These are phyloP conservation scores for Boeremia exigua DNA, from an alignment of 2,329 filamentous ascomycete species.

Conservation along the genomic window DNA sequence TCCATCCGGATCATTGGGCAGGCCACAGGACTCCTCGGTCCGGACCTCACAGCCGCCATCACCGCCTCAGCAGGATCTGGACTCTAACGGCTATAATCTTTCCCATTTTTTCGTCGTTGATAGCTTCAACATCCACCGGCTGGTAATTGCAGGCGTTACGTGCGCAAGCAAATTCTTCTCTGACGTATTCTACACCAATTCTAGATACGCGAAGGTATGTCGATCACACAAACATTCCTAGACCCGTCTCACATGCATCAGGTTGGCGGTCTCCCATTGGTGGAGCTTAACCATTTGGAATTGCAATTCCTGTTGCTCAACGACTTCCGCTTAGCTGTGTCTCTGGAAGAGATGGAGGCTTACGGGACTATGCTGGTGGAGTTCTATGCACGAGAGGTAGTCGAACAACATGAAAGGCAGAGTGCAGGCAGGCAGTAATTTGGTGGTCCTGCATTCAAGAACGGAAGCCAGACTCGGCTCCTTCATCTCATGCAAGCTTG, in stretches of 20 bases:
- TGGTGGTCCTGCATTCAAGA: not conserved
- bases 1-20: slow-evolving; percentile 56
- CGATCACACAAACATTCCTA: not conserved
- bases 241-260: slow-evolving; percentile 50
- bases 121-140: slow-evolving; percentile 96
- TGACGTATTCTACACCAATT: slow-evolving; percentile 98
- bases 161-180: slow-evolving; percentile 99
- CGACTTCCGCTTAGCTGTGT: slow-evolving; percentile 91
- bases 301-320: slow-evolving; percentile 95
- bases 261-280: slow-evolving; percentile 91
- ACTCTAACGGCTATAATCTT: slow-evolving; percentile 58
- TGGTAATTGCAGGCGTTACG: slow-evolving; percentile 96
- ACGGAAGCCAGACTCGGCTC: not conserved
- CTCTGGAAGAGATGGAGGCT: slow-evolving; percentile 93
- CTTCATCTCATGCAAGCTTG: not conserved
- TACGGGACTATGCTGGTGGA: slow-evolving; percentile 99
- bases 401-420: slow-evolving; percentile 62
- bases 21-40: slow-evolving; percentile 39
- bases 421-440: slow-evolving; percentile 16
- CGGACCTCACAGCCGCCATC: slow-evolving; percentile 45
- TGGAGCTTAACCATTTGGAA: slow-evolving; percentile 94
- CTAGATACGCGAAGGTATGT: slow-evolving; percentile 94
- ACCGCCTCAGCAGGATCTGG: slow-evolving; percentile 48
- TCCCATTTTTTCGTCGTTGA: slow-evolving; percentile 91
- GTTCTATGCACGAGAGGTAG: slow-evolving; percentile 92